Evolutionary conservation across 306 rosid species (phyloP).

Genomic region (Cercis canadensis): DNA sequence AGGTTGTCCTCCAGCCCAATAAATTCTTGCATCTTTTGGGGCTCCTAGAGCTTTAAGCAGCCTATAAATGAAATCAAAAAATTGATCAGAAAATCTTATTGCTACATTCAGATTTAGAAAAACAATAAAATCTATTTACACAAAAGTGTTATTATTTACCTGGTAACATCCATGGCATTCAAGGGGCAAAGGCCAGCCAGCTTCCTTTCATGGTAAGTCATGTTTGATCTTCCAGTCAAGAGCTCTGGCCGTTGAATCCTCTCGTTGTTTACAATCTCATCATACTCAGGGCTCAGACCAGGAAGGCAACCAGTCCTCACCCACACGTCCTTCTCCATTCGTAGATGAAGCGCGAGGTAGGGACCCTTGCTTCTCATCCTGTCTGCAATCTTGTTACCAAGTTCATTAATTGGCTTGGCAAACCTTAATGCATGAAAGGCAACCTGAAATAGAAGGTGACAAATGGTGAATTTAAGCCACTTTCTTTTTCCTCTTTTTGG

Average conservation of each 20-base stretch:
- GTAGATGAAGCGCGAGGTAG: slow-evolving; percentile 86
- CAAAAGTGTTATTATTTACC: slow-evolving; percentile 48
- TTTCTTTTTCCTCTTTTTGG: no score
- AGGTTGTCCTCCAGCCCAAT: slow-evolving; percentile 98
- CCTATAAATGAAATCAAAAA: slow-evolving; percentile 54
- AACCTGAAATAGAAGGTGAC: slow-evolving; percentile 59
- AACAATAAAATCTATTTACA: neutral
- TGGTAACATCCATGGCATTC: slow-evolving; percentile 76
- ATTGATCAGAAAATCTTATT: slow-evolving; percentile 8
- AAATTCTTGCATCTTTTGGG: slow-evolving; percentile 73
- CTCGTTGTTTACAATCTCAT: slow-evolving; percentile 77
- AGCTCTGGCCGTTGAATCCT: slow-evolving; percentile 84
- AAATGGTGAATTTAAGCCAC: no score
- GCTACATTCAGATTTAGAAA: neutral
- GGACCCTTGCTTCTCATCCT: slow-evolving; percentile 93
- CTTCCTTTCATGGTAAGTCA: slow-evolving; percentile 89
- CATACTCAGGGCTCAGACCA: slow-evolving; percentile 68
- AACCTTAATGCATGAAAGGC: slow-evolving; percentile 95
- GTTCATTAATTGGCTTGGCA: slow-evolving; percentile 75
- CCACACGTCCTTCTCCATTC: slow-evolving; percentile 99
- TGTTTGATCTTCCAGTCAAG: slow-evolving; percentile 84
- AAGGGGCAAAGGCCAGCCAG: slow-evolving; percentile 96
- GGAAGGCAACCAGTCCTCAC: slow-evolving; percentile 99
- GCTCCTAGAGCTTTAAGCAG: slow-evolving; percentile 92
- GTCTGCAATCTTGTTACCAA: slow-evolving; percentile 77